phyloP scores from a whole-genome alignment of 2,329 filamentous ascomycete genomes.

The Pseudohalonectria lignicola region DNA sequence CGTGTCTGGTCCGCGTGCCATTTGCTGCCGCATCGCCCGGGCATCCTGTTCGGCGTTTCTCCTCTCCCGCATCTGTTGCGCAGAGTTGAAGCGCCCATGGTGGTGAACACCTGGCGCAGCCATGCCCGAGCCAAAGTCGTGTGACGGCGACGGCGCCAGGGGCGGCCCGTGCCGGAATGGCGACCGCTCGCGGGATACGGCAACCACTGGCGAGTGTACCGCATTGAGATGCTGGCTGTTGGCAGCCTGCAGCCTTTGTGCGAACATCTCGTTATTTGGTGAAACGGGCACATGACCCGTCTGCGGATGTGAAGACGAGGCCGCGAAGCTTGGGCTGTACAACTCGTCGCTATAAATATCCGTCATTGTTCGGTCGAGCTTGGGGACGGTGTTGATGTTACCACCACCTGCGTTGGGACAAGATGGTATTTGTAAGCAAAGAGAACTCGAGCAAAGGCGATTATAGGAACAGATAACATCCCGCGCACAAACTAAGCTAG shows the following conservation, averaged over 20 bases:
- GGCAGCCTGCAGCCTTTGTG: constrained; percentile 66
- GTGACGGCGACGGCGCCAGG: constrained; percentile 33
- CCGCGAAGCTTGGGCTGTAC: constrained; percentile 61
- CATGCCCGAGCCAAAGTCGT: constrained; percentile 27
- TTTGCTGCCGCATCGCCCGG: constrained; percentile 28
- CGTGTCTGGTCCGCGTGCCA: constrained; percentile 27
- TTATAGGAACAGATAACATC: too few species aligned
- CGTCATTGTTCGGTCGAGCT: constrained; percentile 77
- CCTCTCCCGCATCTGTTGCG: constrained; percentile 49
- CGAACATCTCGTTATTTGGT: constrained; percentile 51
- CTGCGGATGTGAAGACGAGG: too few species aligned
- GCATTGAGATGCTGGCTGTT: constrained; percentile 62
- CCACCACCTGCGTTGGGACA: too few species aligned
- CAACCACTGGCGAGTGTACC: constrained; percentile 35
- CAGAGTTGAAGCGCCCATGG: constrained; percentile 32
- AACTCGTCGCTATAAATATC: constrained; percentile 78
- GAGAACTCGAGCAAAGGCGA: too few species aligned
- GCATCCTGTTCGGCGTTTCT: constrained; percentile 50
- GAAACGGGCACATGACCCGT: constrained; percentile 33
- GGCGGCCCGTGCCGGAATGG: constrained; percentile 69
- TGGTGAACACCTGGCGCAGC: not conserved
- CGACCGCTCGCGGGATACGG: constrained; percentile 55
- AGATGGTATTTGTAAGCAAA: too few species aligned
- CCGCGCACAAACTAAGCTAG: too few species aligned
- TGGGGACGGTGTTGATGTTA: too few species aligned